Evolutionary conservation across 2,329 filamentous ascomycete species (phyloP).

Genomic region (Coniochaeta sp.): DNA sequence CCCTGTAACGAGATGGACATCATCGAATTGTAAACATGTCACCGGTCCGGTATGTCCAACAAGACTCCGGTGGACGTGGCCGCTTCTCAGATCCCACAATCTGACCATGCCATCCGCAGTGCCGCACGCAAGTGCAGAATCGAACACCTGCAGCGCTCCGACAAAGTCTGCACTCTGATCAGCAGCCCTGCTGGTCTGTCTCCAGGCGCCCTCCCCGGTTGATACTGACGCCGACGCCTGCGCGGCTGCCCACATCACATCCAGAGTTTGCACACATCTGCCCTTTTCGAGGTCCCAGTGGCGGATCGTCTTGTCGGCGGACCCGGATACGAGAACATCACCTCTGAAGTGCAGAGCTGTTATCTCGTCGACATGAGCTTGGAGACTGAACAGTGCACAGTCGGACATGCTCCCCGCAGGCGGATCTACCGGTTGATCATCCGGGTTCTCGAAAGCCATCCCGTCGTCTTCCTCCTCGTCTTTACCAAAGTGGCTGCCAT

Average conservation of each 20-base stretch:
- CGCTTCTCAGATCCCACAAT: conserved; percentile 91
- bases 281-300: conserved; percentile 98
- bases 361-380: conserved; percentile 88
- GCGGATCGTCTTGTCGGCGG: conserved; percentile 90
- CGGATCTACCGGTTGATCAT: conserved; percentile 61
- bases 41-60: conserved; percentile 94
- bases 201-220: conserved; percentile 59
- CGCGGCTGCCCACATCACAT: conserved; percentile 96
- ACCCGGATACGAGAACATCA: conserved; percentile 87
- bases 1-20: conserved; percentile 88
- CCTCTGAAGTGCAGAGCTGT: conserved; percentile 88
- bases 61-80: conserved; percentile 91
- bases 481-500: conserved; percentile 52
- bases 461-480: conserved; percentile 50
- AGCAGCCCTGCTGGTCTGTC: conserved; percentile 59
- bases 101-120: conserved; percentile 97
- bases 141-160: conserved; percentile 89
- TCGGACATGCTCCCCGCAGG: conserved; percentile 78
- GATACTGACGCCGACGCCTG: conserved; percentile 69
- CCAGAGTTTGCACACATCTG: conserved; percentile 93
- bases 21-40: conserved; percentile 92
- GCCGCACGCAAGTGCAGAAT: conserved; percentile 89
- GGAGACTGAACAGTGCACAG: conserved; percentile 79
- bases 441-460: conserved; percentile 64
- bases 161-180: conserved; percentile 85